Evolutionary conservation across 2,329 filamentous ascomycete species (phyloP).

Genomic region (Botryotinia convoluta): DNA sequence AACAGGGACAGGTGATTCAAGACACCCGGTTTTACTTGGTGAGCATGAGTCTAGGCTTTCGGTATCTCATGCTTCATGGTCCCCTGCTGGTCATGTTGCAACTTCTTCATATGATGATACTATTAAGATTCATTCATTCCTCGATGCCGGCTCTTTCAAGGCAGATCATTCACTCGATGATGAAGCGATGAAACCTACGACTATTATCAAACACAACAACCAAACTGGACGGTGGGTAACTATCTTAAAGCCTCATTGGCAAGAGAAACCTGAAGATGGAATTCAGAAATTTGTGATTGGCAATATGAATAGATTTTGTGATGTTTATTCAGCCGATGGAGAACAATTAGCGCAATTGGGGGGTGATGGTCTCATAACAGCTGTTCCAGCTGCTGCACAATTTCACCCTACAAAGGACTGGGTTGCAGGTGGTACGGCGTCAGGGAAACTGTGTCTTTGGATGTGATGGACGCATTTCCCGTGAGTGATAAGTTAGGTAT

Average conservation of each 20-base stretch:
- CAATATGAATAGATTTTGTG: conserved; percentile 97
- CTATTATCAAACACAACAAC: conserved; percentile 80
- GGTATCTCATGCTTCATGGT: conserved; percentile 92
- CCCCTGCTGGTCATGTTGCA: conserved; percentile 76
- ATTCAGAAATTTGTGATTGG: conserved; percentile 88
- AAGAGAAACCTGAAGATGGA: conserved; percentile 70
- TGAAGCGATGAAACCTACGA: conserved; percentile 64
- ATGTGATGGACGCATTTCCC: conserved; percentile 49
- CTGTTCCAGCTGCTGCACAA: conserved; percentile 87
- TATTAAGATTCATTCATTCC: conserved; percentile 85
- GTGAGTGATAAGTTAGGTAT: neutral
- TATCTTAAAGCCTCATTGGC: conserved; percentile 82
- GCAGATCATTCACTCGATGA: conserved; percentile 56
- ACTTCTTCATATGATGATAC: conserved; percentile 95
- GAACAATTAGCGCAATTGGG: conserved; percentile 85
- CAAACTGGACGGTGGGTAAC: conserved; percentile 95
- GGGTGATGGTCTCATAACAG: conserved; percentile 79
- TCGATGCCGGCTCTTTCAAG: conserved; percentile 57
- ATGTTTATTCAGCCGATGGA: conserved; percentile 79
- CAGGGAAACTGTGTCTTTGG: conserved; percentile 91
- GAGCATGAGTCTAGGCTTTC: conserved; percentile 81
- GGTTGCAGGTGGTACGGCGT: conserved; percentile 88
- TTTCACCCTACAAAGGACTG: conserved; percentile 87
- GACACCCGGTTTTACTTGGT: conserved; percentile 68
- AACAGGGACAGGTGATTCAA: conserved; percentile 56